A percentile compares a stretch with the other conserved stretches of the same genome.
Evolutionary conservation across 2,329 filamentous ascomycete species (phyloP).

Genomic region (Sphaerulina vaccinii): DNA sequence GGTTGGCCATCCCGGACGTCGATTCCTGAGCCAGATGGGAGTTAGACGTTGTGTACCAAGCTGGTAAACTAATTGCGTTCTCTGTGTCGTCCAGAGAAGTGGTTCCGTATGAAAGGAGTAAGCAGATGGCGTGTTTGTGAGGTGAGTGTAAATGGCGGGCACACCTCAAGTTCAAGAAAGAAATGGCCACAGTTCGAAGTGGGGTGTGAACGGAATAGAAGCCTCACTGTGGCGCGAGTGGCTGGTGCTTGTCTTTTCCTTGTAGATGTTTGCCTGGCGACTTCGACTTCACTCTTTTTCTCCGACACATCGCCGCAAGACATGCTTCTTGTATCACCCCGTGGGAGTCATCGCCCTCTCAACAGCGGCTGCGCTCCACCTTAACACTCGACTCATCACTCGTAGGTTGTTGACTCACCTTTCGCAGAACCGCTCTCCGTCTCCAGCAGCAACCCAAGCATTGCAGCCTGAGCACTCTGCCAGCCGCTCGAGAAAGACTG

Average conservation of each 20-base stretch:
- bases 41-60: not conserved
- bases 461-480: too few relatives aligned
- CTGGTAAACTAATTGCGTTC: too few relatives aligned
- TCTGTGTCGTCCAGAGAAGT: too few relatives aligned
- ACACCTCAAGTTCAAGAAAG: too few relatives aligned
- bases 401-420: constrained; percentile 14
- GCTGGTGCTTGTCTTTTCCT: not conserved
- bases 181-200: not conserved
- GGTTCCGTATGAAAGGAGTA: too few relatives aligned
- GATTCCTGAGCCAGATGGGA: not conserved
- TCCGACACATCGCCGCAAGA: not conserved
- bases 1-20: constrained; percentile 35
- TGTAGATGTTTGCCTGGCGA: not conserved
- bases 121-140: not conserved
- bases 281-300: not conserved
- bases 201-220: not conserved
- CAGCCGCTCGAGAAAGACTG: not conserved
- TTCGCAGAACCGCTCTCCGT: not conserved
- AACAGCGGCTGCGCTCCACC: not conserved
- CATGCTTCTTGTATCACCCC: too few relatives aligned
- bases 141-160: not conserved
- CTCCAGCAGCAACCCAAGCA: too few relatives aligned
- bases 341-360: not conserved
- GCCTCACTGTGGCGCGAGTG: not conserved
- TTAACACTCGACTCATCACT: not conserved